Percentiles rank a stretch among this genome's conserved stretches.
Evolutionary conservation across 257 asterid species (phyloP).

Genomic region (Fraxinus excelsior): DNA sequence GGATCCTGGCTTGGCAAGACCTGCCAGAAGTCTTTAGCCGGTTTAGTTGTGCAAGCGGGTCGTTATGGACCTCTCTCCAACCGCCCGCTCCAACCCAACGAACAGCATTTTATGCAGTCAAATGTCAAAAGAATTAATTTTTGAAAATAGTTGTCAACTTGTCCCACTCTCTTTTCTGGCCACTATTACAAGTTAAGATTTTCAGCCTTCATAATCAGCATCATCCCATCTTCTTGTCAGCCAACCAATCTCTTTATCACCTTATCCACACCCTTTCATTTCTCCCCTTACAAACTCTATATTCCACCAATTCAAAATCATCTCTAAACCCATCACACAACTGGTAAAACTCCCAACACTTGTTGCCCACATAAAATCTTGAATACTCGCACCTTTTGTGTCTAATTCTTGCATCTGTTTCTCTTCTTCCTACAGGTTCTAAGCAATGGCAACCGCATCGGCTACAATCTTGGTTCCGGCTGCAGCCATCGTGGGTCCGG

Average conservation of each 20-base stretch:
- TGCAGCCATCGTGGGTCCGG: slow-evolving; percentile 42
- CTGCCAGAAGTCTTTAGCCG: no score
- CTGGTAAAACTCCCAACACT: slow-evolving; percentile 29
- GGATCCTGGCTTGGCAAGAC: no score
- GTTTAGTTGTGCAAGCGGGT: not conserved
- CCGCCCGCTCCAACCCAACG: not conserved
- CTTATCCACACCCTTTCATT: slow-evolving; percentile 61
- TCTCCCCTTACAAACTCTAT: slow-evolving; percentile 46
- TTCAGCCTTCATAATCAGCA: slow-evolving; percentile 24
- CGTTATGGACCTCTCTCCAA: no score
- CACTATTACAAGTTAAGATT: slow-evolving; percentile 26
- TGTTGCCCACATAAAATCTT: not conserved
- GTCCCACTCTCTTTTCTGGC: slow-evolving; percentile 26
- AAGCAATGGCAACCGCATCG: slow-evolving; percentile 55
- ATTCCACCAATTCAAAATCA: slow-evolving; percentile 28
- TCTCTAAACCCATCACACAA: slow-evolving; percentile 26
- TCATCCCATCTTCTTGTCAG: slow-evolving; percentile 45
- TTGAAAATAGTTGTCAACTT: not conserved
- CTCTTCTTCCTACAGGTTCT: slow-evolving; percentile 31
- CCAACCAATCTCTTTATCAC: slow-evolving; percentile 59
- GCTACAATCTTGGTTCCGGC: slow-evolving; percentile 41
- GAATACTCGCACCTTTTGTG: not conserved
- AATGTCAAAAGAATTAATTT: not conserved
- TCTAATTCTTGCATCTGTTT: slow-evolving; percentile 20
- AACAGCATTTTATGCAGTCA: not conserved